phyloP scores from a whole-genome alignment of 495 filamentous ascomycete species.

The Trichoderma reesei region DNA sequence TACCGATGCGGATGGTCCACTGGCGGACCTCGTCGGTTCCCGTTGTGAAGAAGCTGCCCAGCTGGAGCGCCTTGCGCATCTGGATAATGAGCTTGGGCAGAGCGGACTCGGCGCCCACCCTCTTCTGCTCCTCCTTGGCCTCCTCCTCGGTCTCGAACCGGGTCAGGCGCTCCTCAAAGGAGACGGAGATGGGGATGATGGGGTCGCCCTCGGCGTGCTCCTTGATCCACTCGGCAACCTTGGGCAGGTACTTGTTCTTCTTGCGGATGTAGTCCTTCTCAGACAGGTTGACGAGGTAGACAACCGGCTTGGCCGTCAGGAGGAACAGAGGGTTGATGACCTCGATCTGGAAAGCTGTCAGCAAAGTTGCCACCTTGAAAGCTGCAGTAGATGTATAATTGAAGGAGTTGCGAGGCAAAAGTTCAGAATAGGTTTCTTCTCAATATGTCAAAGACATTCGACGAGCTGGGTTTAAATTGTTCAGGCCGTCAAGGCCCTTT shows the following conservation, averaged over 20 bases:
- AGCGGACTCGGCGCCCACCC: constrained; percentile 72
- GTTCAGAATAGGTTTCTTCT: constrained; percentile 59
- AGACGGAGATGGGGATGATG: constrained; percentile 85
- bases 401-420: constrained; percentile 14
- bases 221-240: constrained; percentile 91
- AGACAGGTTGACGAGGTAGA: constrained; percentile 93
- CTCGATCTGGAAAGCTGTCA: constrained; percentile 58
- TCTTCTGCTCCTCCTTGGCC: constrained; percentile 82
- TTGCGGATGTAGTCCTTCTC: constrained; percentile 97
- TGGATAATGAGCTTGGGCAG: constrained; percentile 88
- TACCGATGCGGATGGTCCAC: constrained; percentile 95
- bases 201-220: constrained; percentile 76
- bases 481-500: constrained; percentile 89
- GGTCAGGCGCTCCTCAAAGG: constrained; percentile 85
- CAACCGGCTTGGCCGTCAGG: constrained; percentile 91
- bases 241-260: constrained; percentile 97
- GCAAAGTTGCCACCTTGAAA: neutral
- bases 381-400: neutral
- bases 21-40: constrained; percentile 95
- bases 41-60: constrained; percentile 94
- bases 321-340: constrained; percentile 95
- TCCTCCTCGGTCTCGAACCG: constrained; percentile 66
- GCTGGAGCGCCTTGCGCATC: constrained; percentile 85
- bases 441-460: constrained; percentile 79
- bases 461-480: constrained; percentile 95